Evolutionary conservation across 305 asterid genomes (phyloP), one percentile per base, ranked within the genome.

Genomic region (Striga hermonthica): DNA sequence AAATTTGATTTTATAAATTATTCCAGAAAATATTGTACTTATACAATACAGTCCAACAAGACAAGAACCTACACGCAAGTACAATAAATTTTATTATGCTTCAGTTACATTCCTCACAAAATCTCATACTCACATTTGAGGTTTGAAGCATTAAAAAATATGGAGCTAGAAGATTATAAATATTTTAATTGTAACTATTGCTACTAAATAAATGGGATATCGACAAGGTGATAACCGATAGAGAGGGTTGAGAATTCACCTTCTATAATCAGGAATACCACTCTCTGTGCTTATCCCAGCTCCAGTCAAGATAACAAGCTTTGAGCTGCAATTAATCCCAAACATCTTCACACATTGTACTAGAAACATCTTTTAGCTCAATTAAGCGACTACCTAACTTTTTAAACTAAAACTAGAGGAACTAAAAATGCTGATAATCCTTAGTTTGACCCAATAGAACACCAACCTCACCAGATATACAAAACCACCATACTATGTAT

Each of bases 241-340:
- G 7, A 41, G 13, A 57, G 54, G 50, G 53, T 22, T 34, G 15
- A 66, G 66, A 69, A 44, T 35, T 52, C 65, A 92, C 98, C 98
- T 92, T 77, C 97, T 80, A 78, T 92, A 92, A 76, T 92, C 98
- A 64, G 98, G 98, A 81, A 92, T 92, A 54, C 98, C 98, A 55
- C 97, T 85, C 82, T 92, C 98, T 54, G 98, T 92, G 85, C 98
- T 92, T 64, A 92, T 87, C 62, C 97, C 98, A 58, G 97, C 98
- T 74, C 98, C 98, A 45, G 97, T 86, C 83, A 92, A 78, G 71
- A 92, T 78, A 73, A 92, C 86, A 78, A 92, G 87, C 66, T 81
- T 87, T 22, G 89, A 84, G 75, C 98, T 92, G 91, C 77, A 79
- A 71, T 63, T 28, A 52, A 43, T 49, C 7, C 40, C 36, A 45